Evolutionary conservation across 768 basidiomycete genomes (phyloP), one percentile per base, ranked within the genome.

Genomic region (Tricholoma flavovirens): DNA sequence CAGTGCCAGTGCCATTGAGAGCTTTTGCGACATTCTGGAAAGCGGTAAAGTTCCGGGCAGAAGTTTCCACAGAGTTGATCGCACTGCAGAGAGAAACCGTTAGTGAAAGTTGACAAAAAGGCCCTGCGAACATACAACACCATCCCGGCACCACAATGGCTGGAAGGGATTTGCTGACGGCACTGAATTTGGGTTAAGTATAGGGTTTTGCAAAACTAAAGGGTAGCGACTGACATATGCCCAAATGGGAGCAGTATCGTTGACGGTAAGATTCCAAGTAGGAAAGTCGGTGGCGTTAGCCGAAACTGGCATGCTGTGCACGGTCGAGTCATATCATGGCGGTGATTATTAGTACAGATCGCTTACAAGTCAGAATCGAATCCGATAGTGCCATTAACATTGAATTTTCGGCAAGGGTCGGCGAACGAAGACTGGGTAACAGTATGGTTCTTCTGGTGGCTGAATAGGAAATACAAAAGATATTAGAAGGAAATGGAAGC

Each of bases 371-470:
- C 78, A 62, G 81, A 79, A 69, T 84, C 77, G 66, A 85, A 79
- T 29, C 78, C 82, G 58, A 69, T 69, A 15, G 63, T 66, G 42
- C 71, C 74, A 57, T 71, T 71, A 29, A 62, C 69, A 55, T 72
- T 72, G 53, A 81, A 64, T 38, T 69, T 73, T 51, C 72, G 69
- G 71, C 84, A 87, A 50, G 85, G 84, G 50, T 78, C 77, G 43
- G 73, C 78, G 67, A 87, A 86, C 3, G 79, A 73, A 9, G 81
- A 81, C 68, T 86, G 83, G 19, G 83, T 83, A 21, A 83, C 83
- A 6, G 80, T 80, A 71, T 86, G 84, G 70, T 86, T 87, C 77
- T 85, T 86, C 65, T 77, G 74, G 54, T 78, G 78, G 79, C 81
- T 82, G 59, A 45, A 60, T 21, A 11, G 32, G 42, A 32, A 26